These are phyloP conservation scores for Amylostereum areolatum DNA, from an alignment of 1,284 basidiomycete species.

Conservation along the genomic window DNA sequence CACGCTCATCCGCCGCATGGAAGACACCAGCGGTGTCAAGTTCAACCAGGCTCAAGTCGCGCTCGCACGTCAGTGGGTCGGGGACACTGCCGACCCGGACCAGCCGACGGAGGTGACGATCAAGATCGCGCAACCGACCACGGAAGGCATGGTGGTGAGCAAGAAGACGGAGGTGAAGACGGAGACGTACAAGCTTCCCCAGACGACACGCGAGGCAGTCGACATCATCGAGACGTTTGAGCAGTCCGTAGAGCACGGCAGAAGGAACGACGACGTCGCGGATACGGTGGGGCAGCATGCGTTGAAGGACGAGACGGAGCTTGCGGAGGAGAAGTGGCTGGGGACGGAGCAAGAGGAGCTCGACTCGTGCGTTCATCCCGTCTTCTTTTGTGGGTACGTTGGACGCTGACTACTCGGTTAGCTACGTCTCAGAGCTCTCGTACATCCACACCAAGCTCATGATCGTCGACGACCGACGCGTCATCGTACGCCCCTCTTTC, in stretches of 20 bases:
- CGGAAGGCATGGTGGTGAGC: constrained; percentile 32
- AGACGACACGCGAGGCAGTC: constrained; percentile 57
- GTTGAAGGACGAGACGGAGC: constrained; percentile 50
- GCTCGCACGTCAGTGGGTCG: constrained; percentile 78
- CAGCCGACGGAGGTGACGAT: constrained; percentile 47
- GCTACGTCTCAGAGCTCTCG: constrained; percentile 76
- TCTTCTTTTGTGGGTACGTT: background rate
- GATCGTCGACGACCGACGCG: constrained; percentile 88
- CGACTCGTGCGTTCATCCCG: constrained; percentile 40
- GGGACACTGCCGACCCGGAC: constrained; percentile 35
- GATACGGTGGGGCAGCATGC: constrained; percentile 80
- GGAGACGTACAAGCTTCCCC: constrained; percentile 62
- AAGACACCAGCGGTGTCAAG: constrained; percentile 68
- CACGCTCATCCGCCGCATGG: constrained; percentile 63
- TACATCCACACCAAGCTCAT: constrained; percentile 84
- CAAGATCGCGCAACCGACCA: constrained; percentile 40
- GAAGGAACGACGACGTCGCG: constrained; percentile 54
- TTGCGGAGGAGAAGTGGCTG: constrained; percentile 75
- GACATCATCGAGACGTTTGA: constrained; percentile 65
- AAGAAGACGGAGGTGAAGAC: constrained; percentile 50
- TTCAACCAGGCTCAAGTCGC: constrained; percentile 87
- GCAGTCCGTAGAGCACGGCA: constrained; percentile 44
- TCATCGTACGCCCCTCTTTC: constrained; percentile 56
- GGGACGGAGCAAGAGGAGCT: constrained; percentile 81
- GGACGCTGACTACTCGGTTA: constrained; percentile 17